Evolutionary conservation across 2,329 filamentous ascomycete species (phyloP).

Genomic region (Colletotrichum tropicale): DNA sequence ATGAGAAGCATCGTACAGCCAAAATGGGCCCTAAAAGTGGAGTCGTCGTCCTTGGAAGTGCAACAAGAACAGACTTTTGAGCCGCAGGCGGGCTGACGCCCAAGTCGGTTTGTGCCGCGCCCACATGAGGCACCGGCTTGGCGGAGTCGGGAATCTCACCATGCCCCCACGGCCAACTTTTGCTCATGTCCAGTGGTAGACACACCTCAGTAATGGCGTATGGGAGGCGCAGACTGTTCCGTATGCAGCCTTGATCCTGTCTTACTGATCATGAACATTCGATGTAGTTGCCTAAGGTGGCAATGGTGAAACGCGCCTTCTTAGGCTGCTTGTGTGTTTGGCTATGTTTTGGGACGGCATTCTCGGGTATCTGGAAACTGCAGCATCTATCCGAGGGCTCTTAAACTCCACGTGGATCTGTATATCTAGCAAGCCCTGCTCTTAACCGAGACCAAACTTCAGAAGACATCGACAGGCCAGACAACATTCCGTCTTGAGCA

Average conservation of each 20-base stretch:
- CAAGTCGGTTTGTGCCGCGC: neutral
- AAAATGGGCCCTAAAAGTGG: neutral
- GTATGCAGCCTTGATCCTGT: neutral
- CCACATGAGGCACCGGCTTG: neutral
- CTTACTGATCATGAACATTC: neutral
- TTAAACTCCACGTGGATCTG: neutral
- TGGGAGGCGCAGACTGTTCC: neutral
- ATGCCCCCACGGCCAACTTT: neutral
- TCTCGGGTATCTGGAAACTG: neutral
- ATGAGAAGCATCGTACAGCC: neutral
- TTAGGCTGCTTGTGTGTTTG: neutral
- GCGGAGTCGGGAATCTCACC: neutral
- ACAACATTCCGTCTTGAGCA: fast-evolving
- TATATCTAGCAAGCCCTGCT: neutral
- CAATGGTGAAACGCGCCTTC: neutral
- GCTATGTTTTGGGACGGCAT: neutral
- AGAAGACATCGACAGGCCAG: fast-evolving
- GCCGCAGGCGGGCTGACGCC: neutral
- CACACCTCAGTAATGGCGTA: neutral
- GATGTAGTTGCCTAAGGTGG: neutral
- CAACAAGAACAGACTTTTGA: neutral
- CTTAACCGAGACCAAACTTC: fast-evolving
- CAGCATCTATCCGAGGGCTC: neutral
- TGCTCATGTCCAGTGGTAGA: neutral
- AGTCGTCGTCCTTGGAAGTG: neutral